These are phyloP conservation scores for Oryza longistaminata DNA, from an alignment of 176 grass and related monocot genomes.

Conservation along the genomic window DNA sequence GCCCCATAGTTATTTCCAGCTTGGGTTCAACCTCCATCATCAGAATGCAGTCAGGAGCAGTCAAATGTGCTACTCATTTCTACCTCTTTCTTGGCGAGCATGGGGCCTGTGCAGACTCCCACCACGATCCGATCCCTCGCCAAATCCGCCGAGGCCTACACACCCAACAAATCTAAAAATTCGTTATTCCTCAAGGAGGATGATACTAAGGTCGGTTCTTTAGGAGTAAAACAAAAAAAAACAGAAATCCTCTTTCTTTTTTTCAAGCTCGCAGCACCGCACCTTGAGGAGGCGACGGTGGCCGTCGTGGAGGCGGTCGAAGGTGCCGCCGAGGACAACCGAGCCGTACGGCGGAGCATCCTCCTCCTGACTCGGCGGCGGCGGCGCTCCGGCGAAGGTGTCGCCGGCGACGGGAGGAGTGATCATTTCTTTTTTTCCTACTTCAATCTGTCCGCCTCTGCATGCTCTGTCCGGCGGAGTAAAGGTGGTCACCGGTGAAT, in stretches of 20 bases:
- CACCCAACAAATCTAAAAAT: constrained; percentile 5
- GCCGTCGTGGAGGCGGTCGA: constrained; percentile 73
- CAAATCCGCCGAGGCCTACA: constrained; percentile 58
- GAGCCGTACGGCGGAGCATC: constrained; percentile 18
- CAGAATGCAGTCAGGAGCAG: constrained; percentile 55
- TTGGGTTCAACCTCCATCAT: constrained; percentile 66
- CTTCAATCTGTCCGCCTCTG: not conserved
- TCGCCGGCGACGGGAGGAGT: constrained; percentile 9
- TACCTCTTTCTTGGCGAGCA: constrained; percentile 71
- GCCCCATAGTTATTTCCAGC: constrained; percentile 41
- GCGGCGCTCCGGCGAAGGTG: constrained; percentile 3
- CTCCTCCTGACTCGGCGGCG: not conserved
- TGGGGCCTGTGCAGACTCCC: constrained; percentile 64
- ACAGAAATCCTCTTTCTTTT: too few relatives aligned
- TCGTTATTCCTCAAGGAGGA: not conserved
- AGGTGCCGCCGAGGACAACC: constrained; percentile 68
- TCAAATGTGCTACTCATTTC: constrained; percentile 48
- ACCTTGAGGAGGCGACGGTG: constrained; percentile 72
- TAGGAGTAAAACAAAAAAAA: not conserved
- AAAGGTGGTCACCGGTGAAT: too few relatives aligned
- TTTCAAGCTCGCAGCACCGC: not conserved
- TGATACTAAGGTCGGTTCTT: not conserved
- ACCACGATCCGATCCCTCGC: constrained; percentile 54
- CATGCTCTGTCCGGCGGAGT: too few relatives aligned
- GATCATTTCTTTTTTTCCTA: constrained; percentile 25